Evolutionary conservation across 1,139 yeast genomes (phyloP), one percentile per base, ranked within the genome.

Genomic region (Geotrichum restrictum): DNA sequence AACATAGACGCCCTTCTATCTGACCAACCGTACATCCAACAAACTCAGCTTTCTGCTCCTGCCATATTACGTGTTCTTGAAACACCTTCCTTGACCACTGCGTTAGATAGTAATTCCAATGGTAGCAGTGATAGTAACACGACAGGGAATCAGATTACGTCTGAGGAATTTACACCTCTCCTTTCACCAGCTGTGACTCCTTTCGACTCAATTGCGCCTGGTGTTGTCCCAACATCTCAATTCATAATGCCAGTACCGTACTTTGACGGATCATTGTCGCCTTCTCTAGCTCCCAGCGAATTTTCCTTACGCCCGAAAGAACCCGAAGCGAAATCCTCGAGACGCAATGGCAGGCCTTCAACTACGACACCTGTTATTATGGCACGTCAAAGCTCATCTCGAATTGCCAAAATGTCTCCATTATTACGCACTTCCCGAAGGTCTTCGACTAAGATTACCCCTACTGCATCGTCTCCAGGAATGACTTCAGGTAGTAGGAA

Each of bases 131-230:
- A 21, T 11, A 45, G 21, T 18, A 32, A 10, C 33, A 38, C 47
- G 5, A n/a, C 41, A 1, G 47, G 34, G 36, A 29, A 43, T 3
- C 13, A 34, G 6, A 24, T 38, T 4, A 45, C 49, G 22, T 60
- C 64, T 41, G 61, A 60, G 34, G 57, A 64, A 38, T 84, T 81
- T 66, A 85, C 94, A 0, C 94, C 95, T 0, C 72, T 86, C 50
- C 79, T 85, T 11, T 83, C 89, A 1, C 95, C 95, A 0, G 85
- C 85, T 2, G 82, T 79, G 22, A 81, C 87, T 1, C 89, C 91
- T 0, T 63, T 79, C 60, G 88, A 82, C 16, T 52, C 68, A 1
- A 57, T 69, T 53, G 53, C 56, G 37, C 42, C 53, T 1, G 55
- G 56, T 38, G 48, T 56, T 13, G 47, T 56, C 46, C 56, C 56